Evolutionary conservation across 2,329 filamentous ascomycete genomes (phyloP), one percentile per base, ranked within the genome.

Genomic region (Colletotrichum navitas): DNA sequence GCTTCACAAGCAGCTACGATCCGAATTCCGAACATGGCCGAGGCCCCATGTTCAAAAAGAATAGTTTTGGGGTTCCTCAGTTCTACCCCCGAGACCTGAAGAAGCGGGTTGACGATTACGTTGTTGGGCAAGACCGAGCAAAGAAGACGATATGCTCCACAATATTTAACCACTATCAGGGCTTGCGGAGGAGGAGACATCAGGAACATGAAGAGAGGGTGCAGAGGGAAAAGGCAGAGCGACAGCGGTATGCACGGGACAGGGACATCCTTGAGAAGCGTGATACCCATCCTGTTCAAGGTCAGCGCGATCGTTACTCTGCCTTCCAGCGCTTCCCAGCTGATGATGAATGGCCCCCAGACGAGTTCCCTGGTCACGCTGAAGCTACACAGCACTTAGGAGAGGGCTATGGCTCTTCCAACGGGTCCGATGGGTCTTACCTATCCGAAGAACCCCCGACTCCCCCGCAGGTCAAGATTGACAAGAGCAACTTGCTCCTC

Each of bases 121-220:
- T 99, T 1, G 95, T 99, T 5, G 96, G 95, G 51, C 96, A 99
- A 81, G 94, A 98, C 75, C 90, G 94, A 71, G 94, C 96, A 21
- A 96, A 99, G 86, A 97, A 97, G 81, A 93, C 95, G 18, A 90
- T 98, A 74, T 96, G 94, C 74, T 92, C 95, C 4, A 94, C 95
- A 8, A 93, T 99, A 36, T 98, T 97, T 84, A 98, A 98, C 79
- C 96, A 99, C 80, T 98, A 98, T 79, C 94, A 98, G 81, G 90
- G 93, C 58, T 89, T 97, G 71, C 91, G 95, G 32, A 88, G 94
- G 77, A 87, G 94, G 60, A 90, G 92, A 71, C 90, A 96, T 75
- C 90, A 95, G 66, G 94, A 97, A 77, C 90, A 93, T 34, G 84
- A 87, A 70, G 88, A 90, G 65, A 83, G 84, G 63, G 85, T 85